Conservation (phyloP, 805 yeast species). For the Kockiozyma suomiensis region DNA sequence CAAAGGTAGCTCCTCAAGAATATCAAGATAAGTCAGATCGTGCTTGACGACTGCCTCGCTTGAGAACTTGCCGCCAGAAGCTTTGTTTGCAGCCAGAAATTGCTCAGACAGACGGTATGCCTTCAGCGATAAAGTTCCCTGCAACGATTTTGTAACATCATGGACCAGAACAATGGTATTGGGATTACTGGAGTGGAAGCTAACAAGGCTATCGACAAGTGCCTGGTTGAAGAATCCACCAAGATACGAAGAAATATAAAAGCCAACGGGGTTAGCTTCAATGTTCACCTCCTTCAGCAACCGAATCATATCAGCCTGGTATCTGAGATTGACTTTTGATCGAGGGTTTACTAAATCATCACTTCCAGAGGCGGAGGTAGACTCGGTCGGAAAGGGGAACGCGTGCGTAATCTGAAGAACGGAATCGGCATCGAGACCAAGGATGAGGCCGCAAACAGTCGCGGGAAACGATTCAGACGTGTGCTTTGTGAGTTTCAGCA, state of each 20-base stretch:
- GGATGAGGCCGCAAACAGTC: constrained; percentile 67
- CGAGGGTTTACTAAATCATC: constrained; percentile 62
- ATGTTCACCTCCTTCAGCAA: constrained; percentile 63
- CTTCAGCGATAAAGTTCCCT: constrained; percentile 63
- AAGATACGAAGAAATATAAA: constrained; percentile 72
- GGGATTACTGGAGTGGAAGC: constrained; percentile 60
- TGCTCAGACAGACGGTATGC: constrained; percentile 68
- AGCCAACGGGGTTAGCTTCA: constrained; percentile 75
- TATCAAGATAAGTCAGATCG: constrained; percentile 63
- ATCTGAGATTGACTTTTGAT: constrained; percentile 63
- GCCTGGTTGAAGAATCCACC: constrained; percentile 67
- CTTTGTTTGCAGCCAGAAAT: constrained; percentile 56
- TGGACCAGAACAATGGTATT: constrained; percentile 54
- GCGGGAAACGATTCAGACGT: constrained; percentile 65
- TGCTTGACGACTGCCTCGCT: constrained; percentile 62
- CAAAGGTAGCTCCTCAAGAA: constrained; percentile 73
- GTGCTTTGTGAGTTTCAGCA: constrained; percentile 65
- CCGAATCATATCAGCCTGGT: constrained; percentile 67
- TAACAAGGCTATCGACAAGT: constrained; percentile 68
- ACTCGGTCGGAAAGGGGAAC: constrained; percentile 61
- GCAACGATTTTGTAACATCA: constrained; percentile 62
- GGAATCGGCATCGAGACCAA: constrained; percentile 62
- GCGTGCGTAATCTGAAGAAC: constrained; percentile 57
- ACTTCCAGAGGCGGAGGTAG: constrained; percentile 46
- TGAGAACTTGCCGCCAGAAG: constrained; percentile 59